Conservation (phyloP, 1,284 basidiomycete species). For the Mixia osmundae region DNA sequence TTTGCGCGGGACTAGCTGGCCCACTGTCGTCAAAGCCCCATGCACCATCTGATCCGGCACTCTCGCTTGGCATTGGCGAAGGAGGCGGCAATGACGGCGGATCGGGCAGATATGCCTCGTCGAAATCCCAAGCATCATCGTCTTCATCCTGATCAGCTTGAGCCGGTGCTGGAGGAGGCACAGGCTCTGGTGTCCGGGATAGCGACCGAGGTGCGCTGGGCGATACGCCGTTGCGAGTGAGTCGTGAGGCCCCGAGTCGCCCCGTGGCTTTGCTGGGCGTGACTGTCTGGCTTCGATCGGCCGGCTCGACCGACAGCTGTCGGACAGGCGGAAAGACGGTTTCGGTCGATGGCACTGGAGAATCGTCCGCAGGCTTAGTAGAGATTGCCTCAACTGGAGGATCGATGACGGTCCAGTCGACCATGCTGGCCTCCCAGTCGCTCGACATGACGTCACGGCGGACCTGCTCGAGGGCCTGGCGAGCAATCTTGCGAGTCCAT, state of each 20-base stretch:
- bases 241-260: not conserved
- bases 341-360: too few species aligned
- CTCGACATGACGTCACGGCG: not conserved
- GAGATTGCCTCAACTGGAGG: too few species aligned
- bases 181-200: not conserved
- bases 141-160: not conserved
- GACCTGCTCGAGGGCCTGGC: not conserved
- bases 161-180: not conserved
- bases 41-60: not conserved
- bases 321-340: too few species aligned
- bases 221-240: not conserved
- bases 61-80: not conserved
- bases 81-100: not conserved
- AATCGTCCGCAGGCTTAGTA: too few species aligned
- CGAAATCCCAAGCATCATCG: slow-evolving; percentile 8
- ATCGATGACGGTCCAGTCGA: not conserved
- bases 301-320: too few species aligned
- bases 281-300: not conserved
- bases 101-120: slow-evolving; percentile 1
- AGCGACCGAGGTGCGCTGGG: not conserved
- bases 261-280: not conserved
- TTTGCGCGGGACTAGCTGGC: too few species aligned
- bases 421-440: not conserved
- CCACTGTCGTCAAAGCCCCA: slow-evolving; percentile 4
- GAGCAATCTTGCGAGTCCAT: not conserved